Evolutionary conservation across 352 stramenopile species (phyloP).

Genomic region (Pythium grandisporangium): DNA sequence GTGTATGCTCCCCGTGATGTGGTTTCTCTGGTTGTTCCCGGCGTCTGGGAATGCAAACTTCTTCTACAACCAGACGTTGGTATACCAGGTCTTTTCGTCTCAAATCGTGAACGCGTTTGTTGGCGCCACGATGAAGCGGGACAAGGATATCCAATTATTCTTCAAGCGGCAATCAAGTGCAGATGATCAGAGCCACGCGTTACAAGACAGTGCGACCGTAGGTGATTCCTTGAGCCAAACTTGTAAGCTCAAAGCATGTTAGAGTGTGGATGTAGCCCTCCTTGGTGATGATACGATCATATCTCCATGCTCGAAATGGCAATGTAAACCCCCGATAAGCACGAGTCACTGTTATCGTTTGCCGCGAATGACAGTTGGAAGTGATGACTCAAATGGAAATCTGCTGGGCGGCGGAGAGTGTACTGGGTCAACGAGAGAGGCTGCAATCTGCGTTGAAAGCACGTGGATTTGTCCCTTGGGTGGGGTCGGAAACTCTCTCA

Average conservation of each 20-base stretch:
- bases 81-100: conserved; percentile 81
- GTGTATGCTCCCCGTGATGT: conserved; percentile 79
- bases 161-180: too few relatives aligned
- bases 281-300: too few relatives aligned
- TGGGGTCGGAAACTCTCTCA: conserved; percentile 37
- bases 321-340: too few relatives aligned
- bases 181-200: too few relatives aligned
- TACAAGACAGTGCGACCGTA: too few relatives aligned
- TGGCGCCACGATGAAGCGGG: conserved; percentile 67
- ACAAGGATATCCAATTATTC: conserved; percentile 71
- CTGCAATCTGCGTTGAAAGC: conserved; percentile 6
- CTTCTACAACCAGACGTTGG: conserved; percentile 84
- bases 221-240: too few relatives aligned
- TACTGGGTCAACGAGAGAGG: conserved; percentile 1
- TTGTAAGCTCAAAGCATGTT: too few relatives aligned
- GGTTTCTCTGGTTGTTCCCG: conserved; percentile 81
- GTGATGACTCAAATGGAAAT: conserved; percentile 14
- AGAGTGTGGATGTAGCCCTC: too few relatives aligned
- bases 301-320: too few relatives aligned
- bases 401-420: conserved; percentile 2
- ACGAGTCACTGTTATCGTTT: conserved; percentile 27
- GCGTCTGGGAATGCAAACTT: conserved; percentile 85
- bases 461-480: conserved; percentile 23
- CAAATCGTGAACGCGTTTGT: conserved; percentile 75
- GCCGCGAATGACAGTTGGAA: conserved; percentile 17